These are phyloP conservation scores for Nakaseomyces bracarensis DNA, from an alignment of 1,139 yeast species.

Conservation along the genomic window DNA sequence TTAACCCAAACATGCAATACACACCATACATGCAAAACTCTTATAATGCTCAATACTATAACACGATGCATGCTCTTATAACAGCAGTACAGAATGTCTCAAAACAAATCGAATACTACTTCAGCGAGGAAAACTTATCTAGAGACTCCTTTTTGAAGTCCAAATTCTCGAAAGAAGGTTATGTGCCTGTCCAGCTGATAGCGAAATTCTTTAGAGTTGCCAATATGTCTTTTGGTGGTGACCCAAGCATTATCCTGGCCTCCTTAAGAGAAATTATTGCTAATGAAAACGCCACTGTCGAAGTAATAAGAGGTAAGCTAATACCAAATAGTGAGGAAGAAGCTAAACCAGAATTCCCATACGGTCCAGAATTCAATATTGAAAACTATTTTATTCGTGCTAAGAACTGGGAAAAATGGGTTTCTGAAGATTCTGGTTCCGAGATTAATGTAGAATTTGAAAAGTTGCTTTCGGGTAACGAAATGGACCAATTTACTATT, in stretches of 20 bases:
- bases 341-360: not conserved
- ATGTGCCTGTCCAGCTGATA: conserved; percentile 22
- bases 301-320: conserved; percentile 14
- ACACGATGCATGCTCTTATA: conserved; percentile 22
- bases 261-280: conserved; percentile 24
- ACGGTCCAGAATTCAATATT: conserved; percentile 4
- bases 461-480: conserved; percentile 18
- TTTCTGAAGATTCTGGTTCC: conserved; percentile 4
- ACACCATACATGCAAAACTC: conserved; percentile 5
- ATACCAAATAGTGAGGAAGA: conserved; percentile 2
- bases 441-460: conserved; percentile 23
- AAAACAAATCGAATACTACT: conserved; percentile 79
- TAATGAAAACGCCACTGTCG: conserved; percentile 19
- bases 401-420: conserved; percentile 14
- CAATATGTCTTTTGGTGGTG: conserved; percentile 27
- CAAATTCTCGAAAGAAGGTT: conserved; percentile 21
- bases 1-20: conserved; percentile 11
- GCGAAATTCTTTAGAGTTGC: conserved; percentile 24
- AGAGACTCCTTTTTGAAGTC: conserved; percentile 23
- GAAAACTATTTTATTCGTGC: conserved; percentile 13
- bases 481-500: conserved; percentile 21
- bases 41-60: conserved; percentile 13
- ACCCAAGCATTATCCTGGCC: conserved; percentile 23
- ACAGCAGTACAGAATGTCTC: conserved; percentile 34
- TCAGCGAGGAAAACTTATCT: conserved; percentile 70